Percentiles rank a stretch among this genome's conserved stretches.
phyloP scores from a whole-genome alignment of 2,329 filamentous ascomycete species.

The Diplodia sapinea region DNA sequence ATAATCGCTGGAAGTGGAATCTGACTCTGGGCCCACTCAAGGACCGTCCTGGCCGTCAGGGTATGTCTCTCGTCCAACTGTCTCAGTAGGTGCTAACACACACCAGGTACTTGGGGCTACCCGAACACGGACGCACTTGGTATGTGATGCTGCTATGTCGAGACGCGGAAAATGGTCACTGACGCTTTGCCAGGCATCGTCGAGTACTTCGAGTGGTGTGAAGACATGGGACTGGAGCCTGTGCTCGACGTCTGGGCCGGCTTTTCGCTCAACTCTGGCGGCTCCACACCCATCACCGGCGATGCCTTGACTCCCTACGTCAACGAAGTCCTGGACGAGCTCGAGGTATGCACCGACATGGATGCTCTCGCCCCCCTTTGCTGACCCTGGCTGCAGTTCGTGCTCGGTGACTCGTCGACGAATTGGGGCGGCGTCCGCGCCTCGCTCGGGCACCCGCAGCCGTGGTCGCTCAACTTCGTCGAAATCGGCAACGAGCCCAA shows the following conservation, averaged over 20 bases:
- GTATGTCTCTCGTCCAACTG: constrained; percentile 55
- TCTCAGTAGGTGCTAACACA: constrained; percentile 34
- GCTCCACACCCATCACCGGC: constrained; percentile 55
- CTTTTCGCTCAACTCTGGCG: constrained; percentile 52
- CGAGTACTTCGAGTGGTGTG: constrained; percentile 67
- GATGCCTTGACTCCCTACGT: constrained; percentile 62
- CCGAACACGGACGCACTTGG: constrained; percentile 66
- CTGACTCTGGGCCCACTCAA: constrained; percentile 61
- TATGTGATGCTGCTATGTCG: background rate
- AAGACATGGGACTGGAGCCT: constrained; percentile 64
- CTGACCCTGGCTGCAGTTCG: constrained; percentile 49
- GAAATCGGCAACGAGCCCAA: constrained; percentile 74
- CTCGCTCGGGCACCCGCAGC: constrained; percentile 64
- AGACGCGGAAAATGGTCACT: background rate
- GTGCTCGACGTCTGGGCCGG: constrained; percentile 66
- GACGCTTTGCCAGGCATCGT: constrained; percentile 51
- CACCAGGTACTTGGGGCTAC: constrained; percentile 61
- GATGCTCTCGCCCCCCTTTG: background rate
- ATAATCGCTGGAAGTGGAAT: constrained; percentile 57
- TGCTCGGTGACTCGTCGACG: constrained; percentile 60
- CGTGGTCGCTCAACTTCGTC: constrained; percentile 66
- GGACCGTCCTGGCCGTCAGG: constrained; percentile 60
- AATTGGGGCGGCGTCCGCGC: constrained; percentile 65
- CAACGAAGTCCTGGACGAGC: constrained; percentile 65
- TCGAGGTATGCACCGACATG: constrained; percentile 50